Evolutionary conservation across 306 rosid species (phyloP), one percentile per base, ranked within the genome.

Genomic region (Quercus glauca): DNA sequence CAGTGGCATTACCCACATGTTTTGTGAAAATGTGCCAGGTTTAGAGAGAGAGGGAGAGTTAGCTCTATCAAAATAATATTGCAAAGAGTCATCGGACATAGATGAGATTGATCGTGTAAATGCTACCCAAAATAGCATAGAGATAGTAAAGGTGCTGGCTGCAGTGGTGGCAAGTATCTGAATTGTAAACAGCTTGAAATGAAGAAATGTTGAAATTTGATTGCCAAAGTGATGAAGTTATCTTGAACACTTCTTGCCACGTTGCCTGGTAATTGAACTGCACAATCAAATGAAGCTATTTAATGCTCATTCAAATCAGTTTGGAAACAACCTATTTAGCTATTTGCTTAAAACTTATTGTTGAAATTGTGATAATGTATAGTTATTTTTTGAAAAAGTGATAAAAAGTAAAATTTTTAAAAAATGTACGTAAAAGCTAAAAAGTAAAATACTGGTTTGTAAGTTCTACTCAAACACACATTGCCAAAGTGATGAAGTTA

Each of bases 141-240:
- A 61, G 20, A 55, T 21, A 8, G 83, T 29, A 18, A 77, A 33
- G 80, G 60, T 13, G 69, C 64, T 14, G 51, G 29, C 64, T 18
- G 63, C 51, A 33, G 18, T 0, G 71, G 78, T 15, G 73, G 19
- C 31, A 59, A 49, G 29, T 86, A 55, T 69, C 56, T 82, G 73
- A 58, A 80, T 55, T 86, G 85, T 63, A 83, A 55, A 57, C 74
- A 74, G 70, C 72, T 86, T 63, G 87, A 69, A 28, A 57, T 23
- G 71, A 74, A 83, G 83, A 83, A 83, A 71, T 83, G 81, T 57
- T 77, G 79, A 52, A 65, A 74, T 65, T 83, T 77, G 13, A 73
- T 71, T 18, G 75, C 49, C 81, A 78, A 51, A 35, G 78, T 69
- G 70, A 65, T 43, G 65, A 23, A 41, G 25, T 86, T 74, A 56